A percentile compares a stretch with the other conserved stretches of the same genome.
Conservation (phyloP, 1,139 yeast genomes). For the Pichia sp. region DNA sequence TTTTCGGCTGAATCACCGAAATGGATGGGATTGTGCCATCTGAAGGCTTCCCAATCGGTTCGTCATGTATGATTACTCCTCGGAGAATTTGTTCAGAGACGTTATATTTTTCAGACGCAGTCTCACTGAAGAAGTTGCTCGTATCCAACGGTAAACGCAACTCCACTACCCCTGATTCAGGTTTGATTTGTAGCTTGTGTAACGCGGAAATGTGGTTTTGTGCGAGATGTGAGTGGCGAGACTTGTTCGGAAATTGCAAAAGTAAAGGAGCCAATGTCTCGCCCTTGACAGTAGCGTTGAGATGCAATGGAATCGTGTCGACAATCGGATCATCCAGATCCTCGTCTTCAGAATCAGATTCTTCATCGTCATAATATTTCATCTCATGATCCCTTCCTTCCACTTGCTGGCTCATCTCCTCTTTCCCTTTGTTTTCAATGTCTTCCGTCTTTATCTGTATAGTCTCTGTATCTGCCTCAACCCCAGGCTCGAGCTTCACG, state of each 20-base stretch:
- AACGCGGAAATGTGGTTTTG: slow-evolving; percentile 39
- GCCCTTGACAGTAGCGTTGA: slow-evolving; percentile 18
- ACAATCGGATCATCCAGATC: slow-evolving; percentile 67
- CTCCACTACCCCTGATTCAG: slow-evolving; percentile 56
- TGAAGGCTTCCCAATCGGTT: slow-evolving; percentile 21
- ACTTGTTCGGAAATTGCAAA: slow-evolving; percentile 67
- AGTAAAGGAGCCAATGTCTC: slow-evolving; percentile 32
- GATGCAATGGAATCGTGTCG: slow-evolving; percentile 65
- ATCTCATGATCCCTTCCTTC: slow-evolving; percentile 4
- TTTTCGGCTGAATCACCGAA: slow-evolving; percentile 1
- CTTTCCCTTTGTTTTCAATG: slow-evolving; percentile 1
- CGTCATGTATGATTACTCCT: slow-evolving; percentile 60
- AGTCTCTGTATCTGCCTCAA: background rate
- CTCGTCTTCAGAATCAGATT: slow-evolving; percentile 34
- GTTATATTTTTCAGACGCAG: slow-evolving; percentile 60
- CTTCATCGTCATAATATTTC: slow-evolving; percentile 19
- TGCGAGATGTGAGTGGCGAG: slow-evolving; percentile 29
- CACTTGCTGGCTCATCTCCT: background rate
- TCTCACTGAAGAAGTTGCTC: slow-evolving; percentile 56
- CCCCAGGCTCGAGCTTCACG: slow-evolving; percentile 34
- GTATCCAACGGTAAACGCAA: slow-evolving; percentile 70
- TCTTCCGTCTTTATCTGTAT: slow-evolving; percentile 37
- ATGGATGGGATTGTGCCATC: slow-evolving; percentile 11
- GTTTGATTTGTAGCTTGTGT: slow-evolving; percentile 51
- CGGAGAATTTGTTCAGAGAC: slow-evolving; percentile 57